Evolutionary conservation across 495 filamentous ascomycete genomes (phyloP), one percentile per base, ranked within the genome.

Genomic region (Parathielavia hyrcaniae): DNA sequence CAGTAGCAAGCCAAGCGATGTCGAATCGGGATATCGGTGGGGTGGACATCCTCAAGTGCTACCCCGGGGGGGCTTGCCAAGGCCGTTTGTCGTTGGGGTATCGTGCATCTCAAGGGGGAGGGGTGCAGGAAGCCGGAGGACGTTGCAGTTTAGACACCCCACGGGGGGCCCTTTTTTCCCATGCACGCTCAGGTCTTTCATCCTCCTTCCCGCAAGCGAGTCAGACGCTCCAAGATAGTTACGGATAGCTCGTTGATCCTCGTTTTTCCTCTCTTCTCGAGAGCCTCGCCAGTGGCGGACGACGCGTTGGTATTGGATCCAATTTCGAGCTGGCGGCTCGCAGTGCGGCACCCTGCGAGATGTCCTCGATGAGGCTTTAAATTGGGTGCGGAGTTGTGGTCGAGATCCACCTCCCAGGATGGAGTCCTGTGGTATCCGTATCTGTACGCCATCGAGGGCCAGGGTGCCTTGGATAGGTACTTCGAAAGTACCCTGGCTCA

Each of bases 311-410:
- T 2, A 6, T 6, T 6, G 26, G 26, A 30, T 30, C 6, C 26
- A 30, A 30, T 30, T 30, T 30, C 26, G 26, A 30, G 26, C 26
- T 30, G 26, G 26, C n/a, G 16, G 19, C 7, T 8, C 16, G 26
- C 6, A 30, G 26, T 30, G 26, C 26, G 26, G 58, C 45, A 55
- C 38, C 58, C 51, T 45, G 51, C 51, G 38, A 51, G 44, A 50
- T n/a, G n/a, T 35, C 22, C 45, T 45, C 58, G 58, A 60, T 56
- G 52, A 61, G 51, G 30, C 51, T 61, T 56, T 61, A 47, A 58
- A 52, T 55, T 58, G 53, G 58, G 58, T 55, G 53, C 46, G 58
- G 53, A 57, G 58, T 57, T 41, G 51, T 19, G n/a, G 23, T 50
- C 36, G 13, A 19, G 58, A 48, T 58, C 62, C 62, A 64, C 62